phyloP scores from a whole-genome alignment of 1,139 yeast genomes.

The Maudiozyma humilis region DNA sequence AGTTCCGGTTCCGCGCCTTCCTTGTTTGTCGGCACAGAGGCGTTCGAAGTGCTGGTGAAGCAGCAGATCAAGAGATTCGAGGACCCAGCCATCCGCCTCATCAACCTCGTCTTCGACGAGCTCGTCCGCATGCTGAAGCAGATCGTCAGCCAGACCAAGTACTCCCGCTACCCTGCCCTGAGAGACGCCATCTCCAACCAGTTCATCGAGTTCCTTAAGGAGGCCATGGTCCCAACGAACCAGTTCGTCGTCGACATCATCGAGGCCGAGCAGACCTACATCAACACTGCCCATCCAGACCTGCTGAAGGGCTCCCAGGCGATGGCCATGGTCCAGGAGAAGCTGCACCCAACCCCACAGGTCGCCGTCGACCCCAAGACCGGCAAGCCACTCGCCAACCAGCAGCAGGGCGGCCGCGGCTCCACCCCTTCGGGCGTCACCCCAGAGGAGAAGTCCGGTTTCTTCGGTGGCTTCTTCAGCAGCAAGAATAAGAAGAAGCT shows the following conservation, averaged over 20 bases:
- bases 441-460: constrained; percentile 48
- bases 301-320: constrained; percentile 91
- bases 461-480: constrained; percentile 91
- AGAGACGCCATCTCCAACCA: constrained; percentile 78
- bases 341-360: constrained; percentile 63
- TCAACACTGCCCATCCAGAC: constrained; percentile 97
- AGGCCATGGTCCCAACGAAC: constrained; percentile 75
- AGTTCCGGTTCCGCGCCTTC: constrained; percentile 98
- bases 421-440: constrained; percentile 15
- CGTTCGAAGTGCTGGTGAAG: constrained; percentile 91
- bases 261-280: constrained; percentile 80
- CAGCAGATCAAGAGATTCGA: constrained; percentile 93
- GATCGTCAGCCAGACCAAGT: constrained; percentile 72
- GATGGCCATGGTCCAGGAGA: constrained; percentile 88
- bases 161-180: constrained; percentile 80
- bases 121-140: constrained; percentile 83
- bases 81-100: constrained; percentile 87
- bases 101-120: constrained; percentile 86
- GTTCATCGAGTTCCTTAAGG: constrained; percentile 74
- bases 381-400: constrained; percentile 61
- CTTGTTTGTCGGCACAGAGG: constrained; percentile 92
- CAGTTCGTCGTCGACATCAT: constrained; percentile 78
- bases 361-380: constrained; percentile 86
- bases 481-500: constrained; percentile 89
- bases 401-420: constrained; percentile 14